These are phyloP conservation scores for Populus tomentosa DNA, from an alignment of 441 rosid genomes.

Conservation along the genomic window DNA sequence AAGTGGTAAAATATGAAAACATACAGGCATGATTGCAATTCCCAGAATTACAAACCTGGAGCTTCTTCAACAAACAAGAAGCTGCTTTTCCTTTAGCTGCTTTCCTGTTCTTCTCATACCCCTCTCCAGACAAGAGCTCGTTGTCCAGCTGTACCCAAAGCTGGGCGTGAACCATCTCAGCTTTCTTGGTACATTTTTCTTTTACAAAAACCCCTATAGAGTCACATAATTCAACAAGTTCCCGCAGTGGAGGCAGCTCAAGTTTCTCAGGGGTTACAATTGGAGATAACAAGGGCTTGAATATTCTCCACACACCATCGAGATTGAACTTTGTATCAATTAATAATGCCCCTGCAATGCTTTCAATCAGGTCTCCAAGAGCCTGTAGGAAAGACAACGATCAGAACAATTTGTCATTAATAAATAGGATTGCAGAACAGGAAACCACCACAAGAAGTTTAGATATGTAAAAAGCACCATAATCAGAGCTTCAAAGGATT, in stretches of 20 bases:
- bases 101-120: slow-evolving; percentile 57
- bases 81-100: slow-evolving; percentile 86
- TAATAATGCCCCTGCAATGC: slow-evolving; percentile 82
- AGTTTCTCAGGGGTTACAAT: slow-evolving; percentile 83
- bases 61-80: slow-evolving; percentile 59
- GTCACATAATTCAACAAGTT: slow-evolving; percentile 73
- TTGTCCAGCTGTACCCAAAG: slow-evolving; percentile 68
- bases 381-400: slow-evolving; percentile 41
- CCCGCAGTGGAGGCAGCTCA: slow-evolving; percentile 73
- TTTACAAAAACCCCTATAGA: slow-evolving; percentile 67
- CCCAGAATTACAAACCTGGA: slow-evolving; percentile 49
- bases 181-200: slow-evolving; percentile 37
- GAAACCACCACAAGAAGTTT: not conserved
- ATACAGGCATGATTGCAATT: not conserved
- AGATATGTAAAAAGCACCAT: not conserved
- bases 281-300: slow-evolving; percentile 77
- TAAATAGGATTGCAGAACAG: no score
- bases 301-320: slow-evolving; percentile 74
- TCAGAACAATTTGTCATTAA: not conserved
- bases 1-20: not conserved
- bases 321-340: slow-evolving; percentile 68
- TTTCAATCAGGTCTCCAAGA: slow-evolving; percentile 92
- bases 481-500: not conserved
- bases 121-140: slow-evolving; percentile 58
- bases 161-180: slow-evolving; percentile 50